Conservation (phyloP, 805 yeast species). For the Ogataea ramenticola region DNA sequence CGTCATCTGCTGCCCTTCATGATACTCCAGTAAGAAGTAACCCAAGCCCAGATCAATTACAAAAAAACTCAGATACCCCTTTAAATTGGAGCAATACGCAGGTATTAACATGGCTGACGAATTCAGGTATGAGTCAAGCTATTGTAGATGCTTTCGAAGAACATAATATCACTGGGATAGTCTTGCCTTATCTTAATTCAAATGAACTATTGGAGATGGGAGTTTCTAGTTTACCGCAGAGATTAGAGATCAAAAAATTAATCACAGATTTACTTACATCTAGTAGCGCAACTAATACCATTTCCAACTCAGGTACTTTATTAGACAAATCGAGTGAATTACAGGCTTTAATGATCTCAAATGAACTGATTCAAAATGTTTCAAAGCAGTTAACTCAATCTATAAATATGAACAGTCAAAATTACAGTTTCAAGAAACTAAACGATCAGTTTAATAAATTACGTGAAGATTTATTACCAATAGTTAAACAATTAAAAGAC, state of each 20-base stretch:
- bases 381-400: constrained; percentile 18
- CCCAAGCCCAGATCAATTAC: no score
- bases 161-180: constrained; percentile 66
- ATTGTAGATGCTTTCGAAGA: constrained; percentile 29
- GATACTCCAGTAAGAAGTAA: no score
- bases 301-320: constrained; percentile 3
- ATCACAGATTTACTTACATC: constrained; percentile 50
- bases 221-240: constrained; percentile 39
- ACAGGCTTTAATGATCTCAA: constrained; percentile 18
- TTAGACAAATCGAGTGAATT: constrained; percentile 14
- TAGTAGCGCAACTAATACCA: constrained; percentile 16
- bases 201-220: constrained; percentile 74
- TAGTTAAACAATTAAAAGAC: constrained; percentile 55
- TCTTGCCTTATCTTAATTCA: constrained; percentile 60
- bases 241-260: constrained; percentile 54
- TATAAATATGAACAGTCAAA: constrained; percentile 3
- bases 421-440: constrained; percentile 26
- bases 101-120: constrained; percentile 17
- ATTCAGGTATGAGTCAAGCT: neutral
- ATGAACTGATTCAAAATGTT: constrained; percentile 14
- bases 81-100: constrained; percentile 25
- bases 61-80: neutral
- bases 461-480: constrained; percentile 59
- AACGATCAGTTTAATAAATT: constrained; percentile 48
- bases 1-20: no score